These are phyloP conservation scores for Daldinia decipiens DNA, from an alignment of 495 filamentous ascomycete genomes.

Conservation along the genomic window DNA sequence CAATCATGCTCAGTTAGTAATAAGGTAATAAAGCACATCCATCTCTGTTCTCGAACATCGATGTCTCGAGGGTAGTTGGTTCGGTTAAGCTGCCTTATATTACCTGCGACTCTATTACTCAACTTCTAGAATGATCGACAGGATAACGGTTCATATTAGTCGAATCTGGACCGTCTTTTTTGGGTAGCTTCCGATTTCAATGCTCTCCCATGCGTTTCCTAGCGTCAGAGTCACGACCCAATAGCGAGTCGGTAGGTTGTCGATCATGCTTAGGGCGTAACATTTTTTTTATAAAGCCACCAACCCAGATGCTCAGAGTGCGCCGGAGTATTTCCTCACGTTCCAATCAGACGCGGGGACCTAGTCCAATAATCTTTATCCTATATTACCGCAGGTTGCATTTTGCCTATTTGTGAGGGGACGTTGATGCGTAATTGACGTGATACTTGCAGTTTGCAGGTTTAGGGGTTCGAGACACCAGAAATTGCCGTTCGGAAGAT, in stretches of 20 bases:
- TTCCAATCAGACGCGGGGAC: slow-evolving; percentile 34
- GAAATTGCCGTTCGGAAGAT: slow-evolving; percentile 3
- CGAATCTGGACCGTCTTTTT: slow-evolving; percentile 29
- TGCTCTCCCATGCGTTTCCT: slow-evolving; percentile 14
- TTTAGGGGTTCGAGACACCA: slow-evolving; percentile 5
- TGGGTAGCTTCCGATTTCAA: slow-evolving; percentile 26
- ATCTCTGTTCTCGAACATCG: slow-evolving; percentile 26
- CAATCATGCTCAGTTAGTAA: slow-evolving; percentile 11
- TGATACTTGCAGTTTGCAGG: slow-evolving; percentile 5
- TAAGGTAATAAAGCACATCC: slow-evolving; percentile 3
- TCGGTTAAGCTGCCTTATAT: slow-evolving; percentile 25
- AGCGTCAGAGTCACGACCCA: slow-evolving; percentile 23
- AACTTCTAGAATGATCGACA: slow-evolving; percentile 31
- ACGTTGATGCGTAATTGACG: slow-evolving; percentile 27
- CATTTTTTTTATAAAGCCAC: slow-evolving; percentile 19
- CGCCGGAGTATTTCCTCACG: slow-evolving; percentile 22
- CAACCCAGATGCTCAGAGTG: slow-evolving; percentile 26
- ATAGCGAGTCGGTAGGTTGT: slow-evolving; percentile 20
- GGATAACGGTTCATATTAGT: slow-evolving; percentile 13
- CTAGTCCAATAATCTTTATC: slow-evolving; percentile 34
- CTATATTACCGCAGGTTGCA: slow-evolving; percentile 39
- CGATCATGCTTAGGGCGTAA: slow-evolving; percentile 30
- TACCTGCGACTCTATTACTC: slow-evolving; percentile 13
- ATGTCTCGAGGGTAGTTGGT: slow-evolving; percentile 18
- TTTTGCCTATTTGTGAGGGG: slow-evolving; percentile 41